Percentiles rank a stretch among this genome's conserved stretches.
phyloP scores from a whole-genome alignment of 2,329 filamentous ascomycete genomes.

The Lachnellula occidentalis region DNA sequence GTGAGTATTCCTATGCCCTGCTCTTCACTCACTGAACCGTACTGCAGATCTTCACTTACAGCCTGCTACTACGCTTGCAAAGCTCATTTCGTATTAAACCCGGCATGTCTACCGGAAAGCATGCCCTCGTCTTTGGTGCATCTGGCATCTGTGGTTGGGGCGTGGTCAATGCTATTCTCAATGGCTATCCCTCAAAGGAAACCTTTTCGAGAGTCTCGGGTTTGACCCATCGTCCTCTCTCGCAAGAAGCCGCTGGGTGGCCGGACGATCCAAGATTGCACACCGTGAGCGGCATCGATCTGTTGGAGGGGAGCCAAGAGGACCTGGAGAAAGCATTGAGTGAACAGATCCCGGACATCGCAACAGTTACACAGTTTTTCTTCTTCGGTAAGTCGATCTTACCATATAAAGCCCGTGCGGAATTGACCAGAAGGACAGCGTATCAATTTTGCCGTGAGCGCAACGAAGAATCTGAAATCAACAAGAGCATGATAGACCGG shows the following conservation, averaged over 20 bases:
- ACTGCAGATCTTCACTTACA: too few relatives aligned
- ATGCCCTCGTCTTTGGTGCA: background rate
- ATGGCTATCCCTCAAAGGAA: slow-evolving; percentile 26
- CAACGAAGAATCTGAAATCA: slow-evolving; percentile 24
- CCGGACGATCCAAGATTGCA: slow-evolving; percentile 23
- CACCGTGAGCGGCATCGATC: slow-evolving; percentile 34
- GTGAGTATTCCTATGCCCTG: too few relatives aligned
- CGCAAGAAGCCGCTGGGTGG: slow-evolving; percentile 16
- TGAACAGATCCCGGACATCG: slow-evolving; percentile 31
- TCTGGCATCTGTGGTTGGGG: slow-evolving; percentile 33
- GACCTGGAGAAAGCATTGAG: slow-evolving; percentile 15
- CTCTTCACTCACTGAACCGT: too few relatives aligned
- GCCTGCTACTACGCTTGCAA: too few relatives aligned
- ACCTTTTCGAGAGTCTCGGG: slow-evolving; percentile 29
- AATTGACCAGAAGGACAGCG: slow-evolving; percentile 1
- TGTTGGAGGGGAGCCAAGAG: slow-evolving; percentile 32
- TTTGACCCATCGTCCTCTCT: slow-evolving; percentile 27
- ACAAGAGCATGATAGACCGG: slow-evolving; percentile 35
- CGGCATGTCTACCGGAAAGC: background rate
- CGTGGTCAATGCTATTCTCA: slow-evolving; percentile 24
- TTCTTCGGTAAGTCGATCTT: slow-evolving; percentile 23
- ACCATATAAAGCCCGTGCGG: too few relatives aligned
- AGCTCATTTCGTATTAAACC: too few relatives aligned
- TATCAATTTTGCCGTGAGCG: slow-evolving; percentile 15
- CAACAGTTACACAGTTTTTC: slow-evolving; percentile 39